Base-by-base conservation (phyloP, 108 stramenopile genomes). In the Pseudonitzschia pungens region DNA sequence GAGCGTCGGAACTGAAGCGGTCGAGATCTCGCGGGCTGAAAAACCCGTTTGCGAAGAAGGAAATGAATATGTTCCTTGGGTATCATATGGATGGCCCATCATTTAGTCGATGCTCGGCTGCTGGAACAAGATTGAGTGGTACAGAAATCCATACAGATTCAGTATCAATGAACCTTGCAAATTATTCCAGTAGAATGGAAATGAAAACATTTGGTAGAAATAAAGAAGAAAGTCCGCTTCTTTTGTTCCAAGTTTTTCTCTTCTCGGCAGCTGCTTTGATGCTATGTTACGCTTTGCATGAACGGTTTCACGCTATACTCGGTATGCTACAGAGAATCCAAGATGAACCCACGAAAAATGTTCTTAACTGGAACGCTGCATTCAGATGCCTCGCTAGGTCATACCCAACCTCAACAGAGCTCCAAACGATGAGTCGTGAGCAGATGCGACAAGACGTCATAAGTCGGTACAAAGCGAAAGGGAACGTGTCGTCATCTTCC, bases 361-460 rank as follows among this genome's bases (percentile, higher is more conserved):
- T 36, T 42, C 56, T 32, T 45, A 51, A 70, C 28, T 88, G 84
- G 84, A 54, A 77, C 41, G 78, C 86, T 21, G 83, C 90, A 20
- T 88, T 87, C 77, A 74, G 93, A 64, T 91, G 89, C 58, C 86
- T 94, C 53, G 80, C 93, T 54, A 74, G 90, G 54, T 83, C 84
- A 41, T 88, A 91, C 54, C 90, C 93, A 8, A 78, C 81, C 11
- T 83, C 90, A 8, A 55, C 80, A 10, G 93, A 94, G 45, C 81
- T 94, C 29, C 74, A 88, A 69, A 71, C 84, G 26, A 57, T 94
- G 27, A 84, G 89, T 18, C 81, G 87, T 57, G 93, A 91, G 65
- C 93, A 94, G 69, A 83, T 81, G 15, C 83, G 87, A 29, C 90
- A 91, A 56, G 82, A 88, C 32, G 79, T 94, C 26, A 66, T 84